Evolutionary conservation across 768 basidiomycete genomes (phyloP).

Genomic region (Russula virescens): DNA sequence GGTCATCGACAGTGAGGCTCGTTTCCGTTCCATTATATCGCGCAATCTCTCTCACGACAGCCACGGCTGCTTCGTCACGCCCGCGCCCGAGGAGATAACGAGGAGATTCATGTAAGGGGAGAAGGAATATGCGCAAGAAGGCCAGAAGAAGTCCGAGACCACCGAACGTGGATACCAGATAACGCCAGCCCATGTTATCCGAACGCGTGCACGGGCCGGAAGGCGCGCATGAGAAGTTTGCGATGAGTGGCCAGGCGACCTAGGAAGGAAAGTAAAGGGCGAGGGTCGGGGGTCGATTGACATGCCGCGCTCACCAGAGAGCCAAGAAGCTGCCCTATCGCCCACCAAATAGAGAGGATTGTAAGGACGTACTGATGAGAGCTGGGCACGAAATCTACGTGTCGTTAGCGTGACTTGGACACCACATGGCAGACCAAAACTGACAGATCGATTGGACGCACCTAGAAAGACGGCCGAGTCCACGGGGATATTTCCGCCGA

Average conservation of each 20-base stretch:
- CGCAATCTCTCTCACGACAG: slow-evolving; percentile 45
- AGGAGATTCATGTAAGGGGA: slow-evolving; percentile 51
- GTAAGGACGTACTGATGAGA: slow-evolving; percentile 56
- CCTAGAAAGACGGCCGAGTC: slow-evolving; percentile 49
- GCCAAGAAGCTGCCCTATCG: slow-evolving; percentile 47
- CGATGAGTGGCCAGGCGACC: slow-evolving; percentile 57
- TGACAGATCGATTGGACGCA: slow-evolving; percentile 16
- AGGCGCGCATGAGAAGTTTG: slow-evolving; percentile 45
- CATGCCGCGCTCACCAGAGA: slow-evolving; percentile 37
- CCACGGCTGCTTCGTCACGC: slow-evolving; percentile 46
- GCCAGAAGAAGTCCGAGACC: slow-evolving; percentile 50
- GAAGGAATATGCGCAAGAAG: slow-evolving; percentile 46
- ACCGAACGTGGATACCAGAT: slow-evolving; percentile 49
- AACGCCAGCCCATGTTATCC: slow-evolving; percentile 62
- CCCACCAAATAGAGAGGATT: slow-evolving; percentile 55
- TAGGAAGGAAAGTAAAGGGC: slow-evolving; percentile 18
- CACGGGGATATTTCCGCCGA: slow-evolving; percentile 55
- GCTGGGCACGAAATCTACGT: slow-evolving; percentile 44
- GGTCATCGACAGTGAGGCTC: slow-evolving; percentile 40
- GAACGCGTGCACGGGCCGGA: slow-evolving; percentile 35
- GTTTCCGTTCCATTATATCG: slow-evolving; percentile 42
- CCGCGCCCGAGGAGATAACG: slow-evolving; percentile 53
- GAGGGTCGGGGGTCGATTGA: background rate
- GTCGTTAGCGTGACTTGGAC: background rate
- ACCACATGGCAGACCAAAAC: background rate